phyloP scores from a whole-genome alignment of 805 yeast genomes.

The Metschnikowia borealis region DNA sequence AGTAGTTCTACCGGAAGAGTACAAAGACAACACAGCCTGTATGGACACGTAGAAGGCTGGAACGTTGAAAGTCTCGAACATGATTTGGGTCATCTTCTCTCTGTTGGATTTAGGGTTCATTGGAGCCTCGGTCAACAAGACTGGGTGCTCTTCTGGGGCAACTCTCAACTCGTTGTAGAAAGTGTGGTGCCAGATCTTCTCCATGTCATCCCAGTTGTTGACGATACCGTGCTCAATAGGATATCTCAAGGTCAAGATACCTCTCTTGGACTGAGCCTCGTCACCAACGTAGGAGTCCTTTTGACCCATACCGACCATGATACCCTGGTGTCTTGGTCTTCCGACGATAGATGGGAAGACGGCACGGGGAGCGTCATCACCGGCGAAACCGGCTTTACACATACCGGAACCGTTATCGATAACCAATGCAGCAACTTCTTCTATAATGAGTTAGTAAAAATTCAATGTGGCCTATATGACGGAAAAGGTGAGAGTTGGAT shows the following conservation, averaged over 20 bases:
- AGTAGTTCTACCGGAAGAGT: conserved; percentile 99
- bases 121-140: conserved; percentile 98
- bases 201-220: conserved; percentile 99
- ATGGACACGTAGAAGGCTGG: conserved; percentile 99
- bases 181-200: conserved; percentile 99
- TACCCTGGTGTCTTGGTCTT: conserved; percentile 99
- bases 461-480: background rate
- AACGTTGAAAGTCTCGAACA: conserved; percentile 98
- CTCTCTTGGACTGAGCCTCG: conserved; percentile 99
- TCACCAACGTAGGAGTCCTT: conserved; percentile 99
- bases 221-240: conserved; percentile 99
- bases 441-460: conserved; percentile 24
- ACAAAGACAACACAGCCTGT: conserved; percentile 96
- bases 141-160: conserved; percentile 99
- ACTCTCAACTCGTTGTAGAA: conserved; percentile 99
- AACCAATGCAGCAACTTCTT: conserved; percentile 62
- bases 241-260: conserved; percentile 97
- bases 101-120: conserved; percentile 99
- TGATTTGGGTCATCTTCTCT: conserved; percentile 99
- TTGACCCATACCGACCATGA: conserved; percentile 99
- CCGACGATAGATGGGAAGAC: conserved; percentile 99
- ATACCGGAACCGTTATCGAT: conserved; percentile 99
- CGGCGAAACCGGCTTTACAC: conserved; percentile 99
- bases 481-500: background rate
- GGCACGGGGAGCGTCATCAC: conserved; percentile 99